phyloP scores from a whole-genome alignment of 495 filamentous ascomycete genomes.

The Aspergillus baeticus region DNA sequence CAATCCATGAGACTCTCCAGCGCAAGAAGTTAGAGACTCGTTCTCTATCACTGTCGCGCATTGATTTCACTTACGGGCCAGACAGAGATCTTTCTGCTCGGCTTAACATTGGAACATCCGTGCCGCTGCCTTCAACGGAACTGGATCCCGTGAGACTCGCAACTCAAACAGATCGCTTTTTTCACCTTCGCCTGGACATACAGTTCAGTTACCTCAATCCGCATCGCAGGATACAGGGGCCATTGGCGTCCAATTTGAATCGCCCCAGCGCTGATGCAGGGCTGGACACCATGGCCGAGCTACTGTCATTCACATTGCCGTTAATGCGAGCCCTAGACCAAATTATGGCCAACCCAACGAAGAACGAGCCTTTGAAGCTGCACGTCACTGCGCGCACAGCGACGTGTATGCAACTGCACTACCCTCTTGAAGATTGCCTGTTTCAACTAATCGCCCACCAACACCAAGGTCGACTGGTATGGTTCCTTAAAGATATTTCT shows the following conservation, averaged over 20 bases:
- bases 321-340: slow-evolving; percentile 62
- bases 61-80: slow-evolving; percentile 39
- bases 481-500: slow-evolving; percentile 41
- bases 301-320: slow-evolving; percentile 64
- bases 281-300: slow-evolving; percentile 51
- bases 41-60: slow-evolving; percentile 35
- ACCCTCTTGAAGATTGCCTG: slow-evolving; percentile 32
- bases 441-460: slow-evolving; percentile 36
- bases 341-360: slow-evolving; percentile 28
- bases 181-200: slow-evolving; percentile 32
- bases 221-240: slow-evolving; percentile 68
- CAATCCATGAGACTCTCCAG: slow-evolving; percentile 38
- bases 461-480: slow-evolving; percentile 33
- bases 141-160: slow-evolving; percentile 24
- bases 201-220: slow-evolving; percentile 66
- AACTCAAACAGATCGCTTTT: slow-evolving; percentile 29
- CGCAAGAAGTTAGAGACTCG: slow-evolving; percentile 32
- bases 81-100: slow-evolving; percentile 27
- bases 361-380: slow-evolving; percentile 26
- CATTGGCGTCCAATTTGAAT: slow-evolving; percentile 64
- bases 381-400: slow-evolving; percentile 43
- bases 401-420: slow-evolving; percentile 44
- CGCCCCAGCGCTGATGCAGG: slow-evolving; percentile 38
- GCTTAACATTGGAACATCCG: slow-evolving; percentile 30
- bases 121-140: slow-evolving; percentile 15